Conservation (phyloP, 1,139 yeast species). For the Pichia sp. region DNA sequence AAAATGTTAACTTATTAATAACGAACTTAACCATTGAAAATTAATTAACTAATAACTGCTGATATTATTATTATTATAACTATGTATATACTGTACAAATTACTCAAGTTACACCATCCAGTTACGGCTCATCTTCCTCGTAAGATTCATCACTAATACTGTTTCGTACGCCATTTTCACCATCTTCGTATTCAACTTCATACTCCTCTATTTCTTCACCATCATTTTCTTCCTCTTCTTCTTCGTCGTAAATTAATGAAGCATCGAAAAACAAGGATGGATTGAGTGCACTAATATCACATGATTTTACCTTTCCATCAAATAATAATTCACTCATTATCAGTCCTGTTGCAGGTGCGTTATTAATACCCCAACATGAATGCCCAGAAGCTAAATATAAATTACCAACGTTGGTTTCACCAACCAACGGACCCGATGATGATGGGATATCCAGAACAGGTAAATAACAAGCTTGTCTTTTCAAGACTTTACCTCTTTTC, state of each 20-base stretch:
- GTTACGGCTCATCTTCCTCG: background rate
- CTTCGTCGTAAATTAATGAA: conserved; percentile 39
- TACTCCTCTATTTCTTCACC: conserved; percentile 13
- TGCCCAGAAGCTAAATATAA: conserved; percentile 86
- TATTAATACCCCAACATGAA: conserved; percentile 97
- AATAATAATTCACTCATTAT: conserved; percentile 79
- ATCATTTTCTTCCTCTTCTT: conserved; percentile 26
- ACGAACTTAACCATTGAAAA: too few species aligned
- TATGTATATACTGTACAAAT: background rate
- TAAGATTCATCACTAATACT: background rate
- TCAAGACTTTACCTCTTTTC: conserved; percentile 67
- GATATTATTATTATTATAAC: background rate
- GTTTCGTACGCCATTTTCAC: background rate
- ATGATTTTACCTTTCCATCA: conserved; percentile 77
- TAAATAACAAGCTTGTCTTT: conserved; percentile 90
- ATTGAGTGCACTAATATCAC: conserved; percentile 74
- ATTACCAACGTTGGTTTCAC: conserved; percentile 80
- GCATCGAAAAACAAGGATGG: conserved; percentile 87
- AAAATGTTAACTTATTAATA: too few species aligned
- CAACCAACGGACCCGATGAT: conserved; percentile 87
- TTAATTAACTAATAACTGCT: too few species aligned
- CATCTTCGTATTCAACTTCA: background rate
- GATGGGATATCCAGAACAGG: conserved; percentile 93
- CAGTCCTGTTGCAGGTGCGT: conserved; percentile 95
- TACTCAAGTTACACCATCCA: background rate